phyloP scores from a whole-genome alignment of 1,284 basidiomycete genomes.

The Bjerkandera adusta region DNA sequence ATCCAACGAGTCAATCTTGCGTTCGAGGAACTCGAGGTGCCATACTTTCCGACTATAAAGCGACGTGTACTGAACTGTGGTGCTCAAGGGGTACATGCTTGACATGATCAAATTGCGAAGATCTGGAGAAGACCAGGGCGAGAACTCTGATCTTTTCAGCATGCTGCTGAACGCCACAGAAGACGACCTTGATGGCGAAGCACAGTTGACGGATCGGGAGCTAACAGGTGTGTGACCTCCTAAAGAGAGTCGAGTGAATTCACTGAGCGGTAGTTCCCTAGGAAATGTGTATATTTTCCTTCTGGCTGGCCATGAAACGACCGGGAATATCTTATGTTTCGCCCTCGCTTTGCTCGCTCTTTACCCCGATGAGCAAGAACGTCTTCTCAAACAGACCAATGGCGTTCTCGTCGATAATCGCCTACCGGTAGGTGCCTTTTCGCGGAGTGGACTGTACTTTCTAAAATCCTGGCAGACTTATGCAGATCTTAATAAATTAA shows the following conservation, averaged over 20 bases:
- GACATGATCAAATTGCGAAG: constrained; percentile 48
- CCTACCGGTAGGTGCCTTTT: constrained; percentile 34
- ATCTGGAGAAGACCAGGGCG: constrained; percentile 29
- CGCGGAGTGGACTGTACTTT: neutral
- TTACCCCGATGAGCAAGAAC: constrained; percentile 58
- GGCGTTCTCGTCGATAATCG: constrained; percentile 37
- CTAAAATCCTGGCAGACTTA: no score
- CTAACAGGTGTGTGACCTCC: constrained; percentile 36
- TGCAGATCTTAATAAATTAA: neutral
- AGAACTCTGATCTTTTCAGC: constrained; percentile 47
- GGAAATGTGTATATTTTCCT: constrained; percentile 53
- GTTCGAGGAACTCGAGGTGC: constrained; percentile 48
- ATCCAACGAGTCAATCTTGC: constrained; percentile 37
- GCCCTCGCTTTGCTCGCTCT: constrained; percentile 46
- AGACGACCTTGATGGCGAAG: constrained; percentile 27
- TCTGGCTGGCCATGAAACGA: constrained; percentile 38
- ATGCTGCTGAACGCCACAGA: constrained; percentile 44
- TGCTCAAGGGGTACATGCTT: constrained; percentile 45
- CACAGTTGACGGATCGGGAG: constrained; percentile 39
- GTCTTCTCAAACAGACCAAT: constrained; percentile 48
- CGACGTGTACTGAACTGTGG: no score
- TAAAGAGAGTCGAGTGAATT: neutral
- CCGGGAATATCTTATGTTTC: constrained; percentile 52
- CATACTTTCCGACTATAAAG: no score
- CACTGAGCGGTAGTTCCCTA: constrained; percentile 16